Evolutionary conservation across 2,329 filamentous ascomycete species (phyloP), one percentile per base, ranked within the genome.

Genomic region (Cytospora schulzeri): DNA sequence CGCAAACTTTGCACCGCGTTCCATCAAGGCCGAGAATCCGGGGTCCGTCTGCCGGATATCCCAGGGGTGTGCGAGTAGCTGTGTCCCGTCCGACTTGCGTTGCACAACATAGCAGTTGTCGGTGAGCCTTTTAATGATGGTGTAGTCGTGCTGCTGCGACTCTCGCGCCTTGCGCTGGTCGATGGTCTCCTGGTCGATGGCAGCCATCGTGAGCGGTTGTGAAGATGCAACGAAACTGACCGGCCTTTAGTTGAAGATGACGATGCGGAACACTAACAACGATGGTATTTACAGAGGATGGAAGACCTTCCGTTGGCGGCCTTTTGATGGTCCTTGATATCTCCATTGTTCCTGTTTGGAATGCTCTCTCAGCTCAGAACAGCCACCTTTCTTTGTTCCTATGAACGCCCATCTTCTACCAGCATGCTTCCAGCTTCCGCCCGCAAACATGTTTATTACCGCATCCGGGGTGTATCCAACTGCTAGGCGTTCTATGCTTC

Each of bases 21-120:
- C 58, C 60, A 70, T 67, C 60, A 81, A 64, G 8, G 71, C 57
- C 48, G 67, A 35, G 29, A 74, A 51, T 24, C 64, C 53, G 1
- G 60, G 59, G 6, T 60, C 57, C 3, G 60, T 38, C 28, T 62
- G 60, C 45, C 67, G 65, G 53, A 66, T 50, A n/a, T 69, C 66
- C 57, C 71, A 66, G 8, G 65, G 70, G 55, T 69, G 67, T 19
- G 75, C 78, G 24, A 81, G 67, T 66, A 77, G 77, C 48, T 71
- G 66, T 48, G 74, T 71, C 56, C 72, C 71, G 57, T 76, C 73
- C 8, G 69, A 67, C n/a, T 55, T 52, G 54, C 73, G 71, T 17
- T 68, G 66, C 51, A 78, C 75, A 35, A 78, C 68, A 73, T 73
- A 76, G 19, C 73, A 66, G 54, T 70, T 68, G n/a, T 71, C 60